phyloP scores from a whole-genome alignment of 78 protist species.

The Blattamonas nauphoetae region DNA sequence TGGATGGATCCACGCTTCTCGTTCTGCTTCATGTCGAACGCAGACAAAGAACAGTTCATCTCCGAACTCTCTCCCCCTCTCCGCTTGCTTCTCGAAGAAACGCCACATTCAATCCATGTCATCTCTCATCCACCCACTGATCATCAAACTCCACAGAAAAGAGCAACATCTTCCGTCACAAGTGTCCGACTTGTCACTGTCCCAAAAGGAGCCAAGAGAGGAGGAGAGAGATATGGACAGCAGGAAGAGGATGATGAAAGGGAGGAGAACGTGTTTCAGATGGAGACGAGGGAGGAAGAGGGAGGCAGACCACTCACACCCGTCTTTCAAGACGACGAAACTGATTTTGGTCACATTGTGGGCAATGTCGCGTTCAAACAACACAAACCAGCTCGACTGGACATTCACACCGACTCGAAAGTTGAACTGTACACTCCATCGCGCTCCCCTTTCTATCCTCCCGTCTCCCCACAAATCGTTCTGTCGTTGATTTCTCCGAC shows the following conservation, averaged over 20 bases:
- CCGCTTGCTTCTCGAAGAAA: neutral
- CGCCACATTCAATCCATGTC: neutral
- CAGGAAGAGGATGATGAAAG: neutral
- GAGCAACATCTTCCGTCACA: no score
- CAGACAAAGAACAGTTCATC: neutral
- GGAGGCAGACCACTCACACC: neutral
- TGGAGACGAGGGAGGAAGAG: neutral
- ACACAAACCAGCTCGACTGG: no score
- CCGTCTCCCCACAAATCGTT: no score
- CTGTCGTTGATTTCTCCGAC: neutral
- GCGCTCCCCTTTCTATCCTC: neutral
- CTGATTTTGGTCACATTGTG: no score
- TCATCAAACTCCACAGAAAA: neutral
- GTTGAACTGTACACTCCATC: no score
- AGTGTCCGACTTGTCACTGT: no score
- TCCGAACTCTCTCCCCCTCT: neutral
- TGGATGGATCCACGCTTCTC: neutral
- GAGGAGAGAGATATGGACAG: no score
- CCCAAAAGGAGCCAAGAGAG: no score
- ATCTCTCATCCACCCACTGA: neutral
- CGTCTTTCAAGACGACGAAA: no score
- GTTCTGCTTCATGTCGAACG: neutral
- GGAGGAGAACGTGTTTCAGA: neutral
- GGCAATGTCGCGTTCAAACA: no score
- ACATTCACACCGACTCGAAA: no score